Percentiles rank a stretch among this genome's conserved stretches.
Conservation (phyloP, 139 green algal species). For the Coelastrella sp. region DNA sequence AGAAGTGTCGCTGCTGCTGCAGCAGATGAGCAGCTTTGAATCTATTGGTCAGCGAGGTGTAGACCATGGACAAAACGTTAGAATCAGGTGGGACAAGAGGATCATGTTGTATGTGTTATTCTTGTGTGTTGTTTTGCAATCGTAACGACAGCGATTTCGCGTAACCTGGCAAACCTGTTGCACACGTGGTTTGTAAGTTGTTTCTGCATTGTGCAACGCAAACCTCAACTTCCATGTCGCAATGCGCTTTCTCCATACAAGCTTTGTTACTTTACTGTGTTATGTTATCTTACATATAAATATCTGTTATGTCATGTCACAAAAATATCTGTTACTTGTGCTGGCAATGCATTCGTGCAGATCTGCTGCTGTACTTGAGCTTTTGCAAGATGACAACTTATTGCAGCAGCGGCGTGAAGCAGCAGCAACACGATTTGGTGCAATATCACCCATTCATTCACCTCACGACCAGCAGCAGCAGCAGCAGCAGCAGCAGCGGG, state of each 20-base stretch:
- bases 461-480: conserved; percentile 26
- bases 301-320: no score
- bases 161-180: no score
- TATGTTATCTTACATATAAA: conserved; percentile 11
- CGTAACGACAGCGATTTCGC: no score
- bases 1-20: conserved; percentile 63
- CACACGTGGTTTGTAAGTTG: no score
- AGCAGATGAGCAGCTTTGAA: conserved; percentile 78
- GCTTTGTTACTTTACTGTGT: no score
- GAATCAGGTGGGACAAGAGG: conserved; percentile 70
- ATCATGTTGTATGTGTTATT: no score
- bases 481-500: background rate
- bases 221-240: no score
- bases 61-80: conserved; percentile 91
- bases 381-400: conserved; percentile 63
- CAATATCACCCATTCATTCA: conserved; percentile 38
- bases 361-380: conserved; percentile 65
- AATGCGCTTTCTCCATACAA: no score
- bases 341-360: no score
- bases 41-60: conserved; percentile 68
- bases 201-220: no score
- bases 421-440: conserved; percentile 24
- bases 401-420: conserved; percentile 64
- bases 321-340: no score
- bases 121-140: no score